Evolutionary conservation across 441 rosid species (phyloP), one percentile per base, ranked within the genome.

Genomic region (Flueggea neowawraea): DNA sequence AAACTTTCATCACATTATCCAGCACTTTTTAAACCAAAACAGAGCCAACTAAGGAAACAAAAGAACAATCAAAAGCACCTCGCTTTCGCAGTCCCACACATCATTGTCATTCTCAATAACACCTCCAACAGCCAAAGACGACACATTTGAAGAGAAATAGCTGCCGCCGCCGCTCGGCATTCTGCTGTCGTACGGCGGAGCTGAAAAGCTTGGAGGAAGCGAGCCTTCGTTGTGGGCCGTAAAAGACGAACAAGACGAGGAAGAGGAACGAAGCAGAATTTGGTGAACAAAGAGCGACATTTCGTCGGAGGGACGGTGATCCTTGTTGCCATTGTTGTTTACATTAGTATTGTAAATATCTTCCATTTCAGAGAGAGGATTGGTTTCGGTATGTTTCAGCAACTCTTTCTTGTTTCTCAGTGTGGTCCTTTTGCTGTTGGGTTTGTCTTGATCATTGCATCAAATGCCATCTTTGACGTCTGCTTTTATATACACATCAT

Each of bases 31-130:
- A 44, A 6, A 36, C 57, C 60, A 32, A 57, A 74, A 64, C 70
- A 70, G 56, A 47, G 48, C 32, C 28, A 22, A 22, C 2, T 22
- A 22, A 43, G n/a, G n/a, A 5, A 54, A 43, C 5, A 14, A 36
- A 41, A 11, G 31, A 49, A 39, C 44, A 41, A 54, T 0, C 52
- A 12, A 5, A 57, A 70, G 55, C 16, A 87, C 97, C 96, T 87
- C 97, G 79, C 95, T 89, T 71, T 87, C 87, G 28, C 86, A 82
- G 9, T 91, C 96, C 62, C 80, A 81, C 65, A 82, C 94, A 69
- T 73, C 76, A 6, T 78, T 70, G 17, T 85, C 91, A 28, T 82
- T 85, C 66, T 78, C 94, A 44, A 86, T 78, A 45, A 66, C 80
- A 32, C 73, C 84, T 36, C 86, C 97, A 59, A 72, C 52, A 0